A percentile compares a stretch with the other conserved stretches of the same genome.
Conservation (phyloP, 2,329 filamentous ascomycete species). For the Ophiognomonia clavigignenti-juglandacearum region DNA sequence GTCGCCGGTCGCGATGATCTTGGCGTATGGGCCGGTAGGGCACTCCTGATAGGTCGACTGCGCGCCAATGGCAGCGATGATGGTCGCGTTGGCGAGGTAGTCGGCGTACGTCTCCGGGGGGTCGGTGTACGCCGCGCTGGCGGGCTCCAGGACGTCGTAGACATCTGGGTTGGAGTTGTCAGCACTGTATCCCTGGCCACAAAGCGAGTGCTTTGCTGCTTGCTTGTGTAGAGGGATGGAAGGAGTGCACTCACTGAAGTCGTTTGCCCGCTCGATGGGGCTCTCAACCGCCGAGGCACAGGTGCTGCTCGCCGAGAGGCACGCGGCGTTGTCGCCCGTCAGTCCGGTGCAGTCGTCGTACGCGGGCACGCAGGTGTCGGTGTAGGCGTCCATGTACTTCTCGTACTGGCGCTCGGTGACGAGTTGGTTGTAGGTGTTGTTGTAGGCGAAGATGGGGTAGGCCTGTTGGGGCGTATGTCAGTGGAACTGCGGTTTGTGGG, state of each 20-base stretch:
- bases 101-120: conserved; percentile 34
- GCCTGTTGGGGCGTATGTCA: conserved; percentile 10
- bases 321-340: conserved; percentile 26
- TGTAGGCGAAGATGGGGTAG: conserved; percentile 39
- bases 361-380: conserved; percentile 21
- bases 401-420: conserved; percentile 17
- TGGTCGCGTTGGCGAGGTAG: conserved; percentile 33
- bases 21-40: conserved; percentile 28
- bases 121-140: conserved; percentile 30
- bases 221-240: no score
- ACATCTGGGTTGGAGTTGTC: conserved; percentile 22
- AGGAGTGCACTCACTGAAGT: conserved; percentile 30
- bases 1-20: conserved; percentile 37
- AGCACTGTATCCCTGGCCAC: no score
- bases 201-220: no score
- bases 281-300: conserved; percentile 24
- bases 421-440: conserved; percentile 33
- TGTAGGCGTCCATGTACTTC: conserved; percentile 13
- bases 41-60: conserved; percentile 36
- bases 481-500: no score
- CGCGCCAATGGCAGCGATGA: conserved; percentile 41
- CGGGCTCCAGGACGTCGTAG: conserved; percentile 35
- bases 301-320: conserved; percentile 20
- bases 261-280: conserved; percentile 11
- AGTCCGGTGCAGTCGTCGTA: conserved; percentile 17